phyloP scores from a whole-genome alignment of 768 basidiomycete genomes.

The Terana coerulea region DNA sequence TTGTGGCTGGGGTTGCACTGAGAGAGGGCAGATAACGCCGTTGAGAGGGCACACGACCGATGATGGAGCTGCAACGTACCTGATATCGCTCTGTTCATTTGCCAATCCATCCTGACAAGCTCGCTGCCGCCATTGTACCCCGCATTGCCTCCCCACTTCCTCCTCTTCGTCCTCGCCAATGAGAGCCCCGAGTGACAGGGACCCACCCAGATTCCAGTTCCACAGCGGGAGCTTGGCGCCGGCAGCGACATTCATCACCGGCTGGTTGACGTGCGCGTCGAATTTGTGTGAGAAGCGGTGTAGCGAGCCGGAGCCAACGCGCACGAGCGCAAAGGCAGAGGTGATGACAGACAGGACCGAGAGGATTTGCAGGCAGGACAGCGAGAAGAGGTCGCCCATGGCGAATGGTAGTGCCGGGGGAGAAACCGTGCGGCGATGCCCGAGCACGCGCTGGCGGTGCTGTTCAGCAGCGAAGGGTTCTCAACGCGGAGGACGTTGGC shows the following conservation, averaged over 20 bases:
- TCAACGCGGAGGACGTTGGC: conserved; percentile 11
- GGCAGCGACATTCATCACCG: conserved; percentile 3
- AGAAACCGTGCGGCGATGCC: neutral
- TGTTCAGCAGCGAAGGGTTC: conserved; percentile 6
- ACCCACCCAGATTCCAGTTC: conserved; percentile 25
- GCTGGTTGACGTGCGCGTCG: conserved; percentile 13
- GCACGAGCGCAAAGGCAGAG: conserved; percentile 18
- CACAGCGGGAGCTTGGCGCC: conserved; percentile 11
- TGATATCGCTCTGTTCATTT: conserved; percentile 15
- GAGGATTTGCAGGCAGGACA: conserved; percentile 17
- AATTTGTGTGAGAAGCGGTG: conserved; percentile 21
- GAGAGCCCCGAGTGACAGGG: conserved; percentile 23
- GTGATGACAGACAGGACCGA: conserved; percentile 16
- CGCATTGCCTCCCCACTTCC: neutral
- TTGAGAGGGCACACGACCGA: conserved; percentile 5
- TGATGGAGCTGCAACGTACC: conserved; percentile 11
- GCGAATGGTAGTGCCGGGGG: conserved; percentile 4
- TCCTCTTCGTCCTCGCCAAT: conserved; percentile 25
- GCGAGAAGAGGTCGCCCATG: conserved; percentile 16
- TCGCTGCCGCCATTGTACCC: conserved; percentile 24
- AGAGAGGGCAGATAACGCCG: neutral
- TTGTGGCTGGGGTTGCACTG: conserved; percentile 17
- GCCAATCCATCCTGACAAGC: conserved; percentile 26
- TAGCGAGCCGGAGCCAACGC: conserved; percentile 23
- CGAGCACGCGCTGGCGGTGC: conserved; percentile 5